A percentile compares a stretch with the other conserved stretches of the same genome.
These are phyloP conservation scores for Termitomyces sp. DNA, from an alignment of 768 basidiomycete genomes.

Conservation along the genomic window DNA sequence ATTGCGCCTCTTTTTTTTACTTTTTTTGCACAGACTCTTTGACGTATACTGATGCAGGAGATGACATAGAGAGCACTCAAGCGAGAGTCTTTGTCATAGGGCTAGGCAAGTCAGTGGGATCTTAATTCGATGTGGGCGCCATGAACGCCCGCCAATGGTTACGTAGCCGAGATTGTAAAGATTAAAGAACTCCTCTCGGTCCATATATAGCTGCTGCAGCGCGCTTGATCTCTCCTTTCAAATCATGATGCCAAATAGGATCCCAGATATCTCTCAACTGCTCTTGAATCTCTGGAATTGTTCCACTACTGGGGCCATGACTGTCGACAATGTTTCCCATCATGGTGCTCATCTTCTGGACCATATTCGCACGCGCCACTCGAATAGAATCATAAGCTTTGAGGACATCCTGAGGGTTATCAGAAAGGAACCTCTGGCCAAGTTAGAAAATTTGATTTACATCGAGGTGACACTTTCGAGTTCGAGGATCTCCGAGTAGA, in stretches of 20 bases:
- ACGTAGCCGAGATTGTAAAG: no score
- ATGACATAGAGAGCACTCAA: no score
- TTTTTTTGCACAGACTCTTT: no score
- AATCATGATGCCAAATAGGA: slow-evolving; percentile 46
- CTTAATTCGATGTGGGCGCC: no score
- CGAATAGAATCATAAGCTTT: slow-evolving; percentile 41
- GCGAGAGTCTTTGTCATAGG: no score
- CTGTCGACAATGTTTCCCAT: slow-evolving; percentile 43
- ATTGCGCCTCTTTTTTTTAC: no score
- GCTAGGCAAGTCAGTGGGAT: no score
- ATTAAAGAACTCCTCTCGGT: slow-evolving; percentile 1
- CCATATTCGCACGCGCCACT: slow-evolving; percentile 45
- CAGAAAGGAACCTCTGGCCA: neutral
- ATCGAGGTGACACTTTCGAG: slow-evolving; percentile 34
- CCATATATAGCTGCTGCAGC: slow-evolving; percentile 20
- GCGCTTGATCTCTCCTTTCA: slow-evolving; percentile 32
- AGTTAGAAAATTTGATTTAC: slow-evolving; percentile 20
- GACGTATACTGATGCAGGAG: no score
- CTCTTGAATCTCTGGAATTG: slow-evolving; percentile 24
- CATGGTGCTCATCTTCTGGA: slow-evolving; percentile 37
- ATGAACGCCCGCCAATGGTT: no score
- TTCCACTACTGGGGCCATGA: slow-evolving; percentile 29
- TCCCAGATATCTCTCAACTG: slow-evolving; percentile 39
- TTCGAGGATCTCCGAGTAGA: slow-evolving; percentile 40
- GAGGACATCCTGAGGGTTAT: slow-evolving; percentile 34